These are phyloP conservation scores for Pholiota conissans DNA, from an alignment of 768 basidiomycete genomes.

Conservation along the genomic window DNA sequence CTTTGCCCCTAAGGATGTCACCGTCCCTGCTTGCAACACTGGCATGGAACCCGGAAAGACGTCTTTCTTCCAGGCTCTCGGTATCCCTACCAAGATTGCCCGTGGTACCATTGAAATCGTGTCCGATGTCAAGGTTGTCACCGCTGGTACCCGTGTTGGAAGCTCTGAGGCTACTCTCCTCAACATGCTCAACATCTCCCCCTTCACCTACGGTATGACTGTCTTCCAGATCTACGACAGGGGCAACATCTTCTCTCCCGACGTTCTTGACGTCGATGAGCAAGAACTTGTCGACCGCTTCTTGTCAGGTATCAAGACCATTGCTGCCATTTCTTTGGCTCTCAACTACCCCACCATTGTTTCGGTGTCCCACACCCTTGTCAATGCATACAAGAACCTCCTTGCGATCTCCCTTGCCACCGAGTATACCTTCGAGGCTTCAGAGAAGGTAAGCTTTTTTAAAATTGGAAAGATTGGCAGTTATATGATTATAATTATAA, in stretches of 20 bases:
- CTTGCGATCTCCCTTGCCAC: conserved; percentile 86
- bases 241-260: conserved; percentile 88
- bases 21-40: conserved; percentile 94
- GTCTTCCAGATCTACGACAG: conserved; percentile 96
- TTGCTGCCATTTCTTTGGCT: conserved; percentile 95
- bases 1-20: conserved; percentile 88
- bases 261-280: conserved; percentile 93
- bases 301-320: conserved; percentile 90
- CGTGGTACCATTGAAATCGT: conserved; percentile 99
- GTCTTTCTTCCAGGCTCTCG: conserved; percentile 99
- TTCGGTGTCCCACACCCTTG: conserved; percentile 91
- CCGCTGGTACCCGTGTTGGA: conserved; percentile 91
- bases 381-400: conserved; percentile 99
- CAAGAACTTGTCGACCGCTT: conserved; percentile 89
- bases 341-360: conserved; percentile 95
- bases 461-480: conserved; percentile 11
- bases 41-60: conserved; percentile 99
- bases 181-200: conserved; percentile 99
- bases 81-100: conserved; percentile 99
- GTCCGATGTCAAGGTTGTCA: conserved; percentile 93
- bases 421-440: conserved; percentile 92
- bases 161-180: conserved; percentile 95
- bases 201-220: conserved; percentile 99
- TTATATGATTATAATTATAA: conserved; percentile 33
- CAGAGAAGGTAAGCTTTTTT: conserved; percentile 73